Evolutionary conservation across 2,329 filamentous ascomycete genomes (phyloP), one percentile per base, ranked within the genome.

Genomic region (Fonsecaea erecta): DNA sequence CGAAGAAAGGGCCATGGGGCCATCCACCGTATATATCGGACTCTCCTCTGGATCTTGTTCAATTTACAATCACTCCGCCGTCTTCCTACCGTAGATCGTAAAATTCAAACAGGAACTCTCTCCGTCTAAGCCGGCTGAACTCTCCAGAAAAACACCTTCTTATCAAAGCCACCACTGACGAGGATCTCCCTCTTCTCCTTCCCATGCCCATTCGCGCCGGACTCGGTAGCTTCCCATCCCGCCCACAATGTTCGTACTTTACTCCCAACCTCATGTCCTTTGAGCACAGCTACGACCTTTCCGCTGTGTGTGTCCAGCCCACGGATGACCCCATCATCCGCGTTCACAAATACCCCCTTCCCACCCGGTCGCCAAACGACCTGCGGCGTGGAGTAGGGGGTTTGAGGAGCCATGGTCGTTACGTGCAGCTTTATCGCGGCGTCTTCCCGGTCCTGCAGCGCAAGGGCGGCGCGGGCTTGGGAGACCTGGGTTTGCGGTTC

Each of bases 161-260:
- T 85, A 76, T 89, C 87, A 75, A 89, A 89, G 0, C 86, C 87
- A 26, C 87, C 87, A 75, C 84, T 88, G 32, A 89, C 78, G 60
- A 89, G 71, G 74, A 83, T 81, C 79, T 70, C 69, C 70, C 37
- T 68, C 67, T 60, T 56, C 60, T 64, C 30, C 21, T 52, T 60
- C 12, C n/a, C 9, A 26, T 28, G 32, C 46, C n/a, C 16, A 16
- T n/a, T 16, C 7, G 2, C 11, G 24, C 51, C 30, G n/a, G 26
- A 14, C 21, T 53, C 62, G 14, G n/a, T 63, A 26, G 32, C 73
- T 67, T 59, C 69, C 68, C 16, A 85, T 75, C 85, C 86, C 2
- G 84, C 81, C 81, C 84, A 87, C 26, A 88, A 76, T 72, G 84
- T 85, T 32, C 86, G 75, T 26, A 88, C 81, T 72, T 88, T 88